Evolutionary conservation across 352 stramenopile genomes (phyloP).

Genomic region (Paralagenidium karlingii): DNA sequence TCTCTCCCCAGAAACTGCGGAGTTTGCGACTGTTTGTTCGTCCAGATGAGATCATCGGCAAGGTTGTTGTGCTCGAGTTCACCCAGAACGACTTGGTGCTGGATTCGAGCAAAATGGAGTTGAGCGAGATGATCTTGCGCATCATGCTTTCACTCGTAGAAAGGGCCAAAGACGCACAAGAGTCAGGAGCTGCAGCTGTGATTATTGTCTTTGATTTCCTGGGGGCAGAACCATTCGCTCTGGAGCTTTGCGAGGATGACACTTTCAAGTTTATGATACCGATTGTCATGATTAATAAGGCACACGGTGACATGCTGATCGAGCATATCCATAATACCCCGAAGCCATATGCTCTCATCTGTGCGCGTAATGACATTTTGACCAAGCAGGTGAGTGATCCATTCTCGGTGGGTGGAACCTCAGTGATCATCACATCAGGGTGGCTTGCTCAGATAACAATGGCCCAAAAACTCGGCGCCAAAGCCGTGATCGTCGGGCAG

Average conservation of each 20-base stretch:
- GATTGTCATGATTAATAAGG: constrained; percentile 53
- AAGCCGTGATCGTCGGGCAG: constrained; percentile 47
- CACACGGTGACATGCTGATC: constrained; percentile 31
- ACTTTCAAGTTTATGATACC: constrained; percentile 46
- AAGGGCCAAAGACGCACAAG: constrained; percentile 59
- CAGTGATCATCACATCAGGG: not conserved
- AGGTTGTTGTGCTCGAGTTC: constrained; percentile 60
- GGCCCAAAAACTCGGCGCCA: constrained; percentile 47
- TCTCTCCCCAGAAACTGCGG: constrained; percentile 46
- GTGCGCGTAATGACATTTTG: constrained; percentile 54
- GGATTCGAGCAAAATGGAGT: constrained; percentile 32
- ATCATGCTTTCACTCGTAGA: constrained; percentile 60
- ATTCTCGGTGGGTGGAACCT: not conserved
- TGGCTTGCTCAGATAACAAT: constrained; percentile 22
- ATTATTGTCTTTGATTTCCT: constrained; percentile 60
- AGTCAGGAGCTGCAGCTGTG: constrained; percentile 32
- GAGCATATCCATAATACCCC: constrained; percentile 18
- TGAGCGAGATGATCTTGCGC: constrained; percentile 38
- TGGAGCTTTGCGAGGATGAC: constrained; percentile 33
- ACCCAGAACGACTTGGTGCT: constrained; percentile 41
- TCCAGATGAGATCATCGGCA: constrained; percentile 43
- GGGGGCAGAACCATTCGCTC: constrained; percentile 44
- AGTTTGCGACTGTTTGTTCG: constrained; percentile 51
- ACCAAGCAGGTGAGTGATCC: constrained; percentile 30
- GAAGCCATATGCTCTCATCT: constrained; percentile 27